Evolutionary conservation across 345 rosid species (phyloP), one percentile per base, ranked within the genome.

Genomic region (Rhodamnia rubescens): DNA sequence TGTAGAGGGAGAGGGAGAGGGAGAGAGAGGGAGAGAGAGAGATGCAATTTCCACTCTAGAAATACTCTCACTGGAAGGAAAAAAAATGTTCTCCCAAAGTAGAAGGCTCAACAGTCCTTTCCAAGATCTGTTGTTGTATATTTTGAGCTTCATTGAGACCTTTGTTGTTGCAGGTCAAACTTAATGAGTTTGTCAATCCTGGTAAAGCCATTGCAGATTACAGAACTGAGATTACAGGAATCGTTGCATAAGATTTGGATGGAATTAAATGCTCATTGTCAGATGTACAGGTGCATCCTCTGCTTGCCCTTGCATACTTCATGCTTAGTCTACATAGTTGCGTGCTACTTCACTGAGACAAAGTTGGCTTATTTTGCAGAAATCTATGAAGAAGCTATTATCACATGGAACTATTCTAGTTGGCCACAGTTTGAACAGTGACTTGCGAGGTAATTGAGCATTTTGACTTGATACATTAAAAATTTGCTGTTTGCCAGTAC

Each of bases 371-470:
- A 36, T 83, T 59, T 78, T 88, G 86, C 87, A 97, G 96, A 92
- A 85, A 89, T 89, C 93, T 86, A 57, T 97, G 92, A 91, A 90
- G 92, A 94, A 96, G 89, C 90, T 96, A 55, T 90, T 97, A 84
- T 88, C 91, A 10, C 69, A 83, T 84, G 96, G 95, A 86, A 90
- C 92, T 87, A 92, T 95, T 89, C 87, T 97, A 78, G 95, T 93
- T 61, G 99, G 99, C 51, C 99, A 97, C 57, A 87, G 96, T 90
- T 91, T 97, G 88, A 86, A 92, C 81, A 94, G 93, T 89, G 99
- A 97, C 86, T 92, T 96, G 81, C 85, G 86, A 85, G 99, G 99
- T 95, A 88, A 74, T 90, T 36, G 36, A 84, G 29, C 36, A 2
- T 27, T 59, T 47, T 56, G 40, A 6, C 51, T 8, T 4, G 57